Base-by-base conservation (phyloP, 176 grass and related monocot genomes). In the Ensete glaucum region DNA sequence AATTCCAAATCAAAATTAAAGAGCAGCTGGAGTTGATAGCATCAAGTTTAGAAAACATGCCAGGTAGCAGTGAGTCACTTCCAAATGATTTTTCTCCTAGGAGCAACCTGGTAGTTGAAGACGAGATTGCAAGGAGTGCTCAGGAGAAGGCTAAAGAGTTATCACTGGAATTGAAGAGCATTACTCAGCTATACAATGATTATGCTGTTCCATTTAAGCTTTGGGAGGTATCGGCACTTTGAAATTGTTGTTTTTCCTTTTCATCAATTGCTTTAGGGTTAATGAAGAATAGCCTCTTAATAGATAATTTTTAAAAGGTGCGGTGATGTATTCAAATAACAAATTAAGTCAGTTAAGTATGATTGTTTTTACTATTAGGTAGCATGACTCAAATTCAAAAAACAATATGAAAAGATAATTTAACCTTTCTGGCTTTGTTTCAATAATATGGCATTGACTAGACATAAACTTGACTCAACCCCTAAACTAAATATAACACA, bases 1-100 rank as follows among this genome's bases (percentile, higher is more conserved):
- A 82, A 48, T 92, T 98, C 77, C 94, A 98, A 85, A 98, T 98
- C 79, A 86, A 86, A 91, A 91, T 98, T 63, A 93, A 89, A 83
- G 82, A 93, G 56, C 86, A 90, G 23, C 70, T 98, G 51, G 90
- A 93, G 78, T 88, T 68, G 63, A 73, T 98, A 73, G 80, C 80
- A 53, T 85, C 82, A 23, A 76, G 72, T 14, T 57, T 75, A 62
- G 83, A 82, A 81, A 76, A 63, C 80, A 22, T 78, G 19, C 68
- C 80, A 29, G 78, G 57, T 71, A 85, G 73, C 83, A 85, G 62
- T 59, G 88, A 84, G 73, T 77, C 76, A 82, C 11, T 64, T 80
- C 67, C 73, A 73, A 84, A 63, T 76, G 90, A 87, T 23, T 73
- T 83, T 25, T 92, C 77, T 63, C 82, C 80, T 55, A 77, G 67